Percentiles rank a stretch among this genome's conserved stretches.
Evolutionary conservation across 106 monocot genomes (phyloP).

Genomic region (Chionographis japonica): DNA sequence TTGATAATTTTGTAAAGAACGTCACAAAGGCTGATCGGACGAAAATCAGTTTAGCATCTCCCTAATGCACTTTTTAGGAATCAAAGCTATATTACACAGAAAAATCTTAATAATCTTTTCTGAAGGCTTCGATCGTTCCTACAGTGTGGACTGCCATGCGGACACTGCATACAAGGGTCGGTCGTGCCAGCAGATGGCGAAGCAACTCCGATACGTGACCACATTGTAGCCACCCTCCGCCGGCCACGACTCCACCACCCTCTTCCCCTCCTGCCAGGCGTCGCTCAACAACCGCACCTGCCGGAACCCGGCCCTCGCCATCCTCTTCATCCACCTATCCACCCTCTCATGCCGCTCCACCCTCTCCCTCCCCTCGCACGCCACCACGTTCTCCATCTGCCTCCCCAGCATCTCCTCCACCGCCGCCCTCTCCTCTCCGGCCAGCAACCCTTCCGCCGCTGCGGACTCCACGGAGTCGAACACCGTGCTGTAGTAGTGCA

Average conservation of each 20-base stretch:
- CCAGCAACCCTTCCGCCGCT: neutral
- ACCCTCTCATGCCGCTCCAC: constrained; percentile 6
- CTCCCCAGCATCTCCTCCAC: constrained; percentile 7
- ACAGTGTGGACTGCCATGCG: neutral
- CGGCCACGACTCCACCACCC: constrained; percentile 5
- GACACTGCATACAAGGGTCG: neutral
- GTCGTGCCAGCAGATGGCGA: constrained; percentile 1
- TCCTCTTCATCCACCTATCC: constrained; percentile 1
- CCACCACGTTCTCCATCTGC: constrained; percentile 11
- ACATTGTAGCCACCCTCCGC: neutral
- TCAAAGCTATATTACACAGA: too few species aligned
- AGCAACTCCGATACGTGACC: neutral
- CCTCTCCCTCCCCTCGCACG: constrained; percentile 6
- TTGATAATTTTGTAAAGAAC: too few species aligned
- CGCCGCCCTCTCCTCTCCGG: neutral
- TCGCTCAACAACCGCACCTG: neutral
- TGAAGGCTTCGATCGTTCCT: too few species aligned
- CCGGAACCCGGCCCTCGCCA: constrained; percentile 1
- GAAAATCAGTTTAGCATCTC: too few species aligned
- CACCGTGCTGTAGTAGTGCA: constrained; percentile 6
- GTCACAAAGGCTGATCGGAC: too few species aligned
- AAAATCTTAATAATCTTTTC: too few species aligned
- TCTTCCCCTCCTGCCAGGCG: neutral
- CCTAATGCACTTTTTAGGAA: too few species aligned
- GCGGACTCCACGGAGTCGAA: constrained; percentile 8